Conservation (phyloP, 2,329 filamentous ascomycete genomes). For the Biscogniauxia sp. region DNA sequence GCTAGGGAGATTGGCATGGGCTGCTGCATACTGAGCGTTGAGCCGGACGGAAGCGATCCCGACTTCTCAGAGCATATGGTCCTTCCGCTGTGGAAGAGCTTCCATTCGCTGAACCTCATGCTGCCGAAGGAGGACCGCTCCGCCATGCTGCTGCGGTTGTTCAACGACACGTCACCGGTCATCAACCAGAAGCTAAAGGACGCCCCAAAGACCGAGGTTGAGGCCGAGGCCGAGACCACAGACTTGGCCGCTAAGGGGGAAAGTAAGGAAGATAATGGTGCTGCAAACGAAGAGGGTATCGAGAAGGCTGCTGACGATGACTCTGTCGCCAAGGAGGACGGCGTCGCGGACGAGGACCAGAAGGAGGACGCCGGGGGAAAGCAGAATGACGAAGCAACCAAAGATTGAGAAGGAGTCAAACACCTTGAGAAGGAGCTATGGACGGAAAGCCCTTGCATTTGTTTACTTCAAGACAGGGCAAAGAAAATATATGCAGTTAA, state of each 20-base stretch:
- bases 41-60: conserved; percentile 64
- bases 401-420: too few relatives aligned
- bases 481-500: too few relatives aligned
- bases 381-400: too few relatives aligned
- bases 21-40: conserved; percentile 84
- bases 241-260: conserved; percentile 36
- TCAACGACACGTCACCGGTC: conserved; percentile 82
- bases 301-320: not conserved
- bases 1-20: conserved; percentile 81
- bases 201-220: conserved; percentile 39
- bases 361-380: not conserved
- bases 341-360: not conserved
- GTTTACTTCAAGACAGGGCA: too few relatives aligned
- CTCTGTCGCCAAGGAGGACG: not conserved
- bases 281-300: conserved; percentile 14
- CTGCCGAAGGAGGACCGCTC: conserved; percentile 93
- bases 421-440: too few relatives aligned
- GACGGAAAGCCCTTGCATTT: too few relatives aligned
- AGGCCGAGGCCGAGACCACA: conserved; percentile 18
- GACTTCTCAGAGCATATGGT: conserved; percentile 75
- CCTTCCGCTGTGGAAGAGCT: conserved; percentile 89
- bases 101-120: conserved; percentile 93
- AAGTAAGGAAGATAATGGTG: conserved; percentile 23
- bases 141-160: conserved; percentile 88
- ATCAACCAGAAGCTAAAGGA: conserved; percentile 65